Conservation (phyloP, 2,329 filamentous ascomycete genomes). For the Sporothrix pallida region DNA sequence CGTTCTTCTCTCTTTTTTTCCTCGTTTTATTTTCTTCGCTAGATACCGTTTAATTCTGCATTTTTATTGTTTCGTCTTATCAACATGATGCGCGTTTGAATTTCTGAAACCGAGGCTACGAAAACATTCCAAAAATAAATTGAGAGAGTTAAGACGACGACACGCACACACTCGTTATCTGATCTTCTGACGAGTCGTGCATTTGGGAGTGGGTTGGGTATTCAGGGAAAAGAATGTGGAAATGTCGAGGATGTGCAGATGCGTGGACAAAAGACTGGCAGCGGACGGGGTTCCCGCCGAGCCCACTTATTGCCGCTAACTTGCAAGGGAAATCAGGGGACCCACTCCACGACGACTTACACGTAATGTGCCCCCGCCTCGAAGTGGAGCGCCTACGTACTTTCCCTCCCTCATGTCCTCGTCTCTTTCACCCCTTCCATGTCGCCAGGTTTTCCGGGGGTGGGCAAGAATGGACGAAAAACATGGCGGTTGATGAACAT, state of each 20-base stretch:
- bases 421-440: background rate
- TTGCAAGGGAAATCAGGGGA: background rate
- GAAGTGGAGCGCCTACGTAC: background rate
- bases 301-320: background rate
- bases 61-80: background rate
- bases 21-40: background rate
- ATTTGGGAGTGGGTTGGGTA: background rate
- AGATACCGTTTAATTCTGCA: constrained; percentile 9
- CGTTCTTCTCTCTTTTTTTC: background rate
- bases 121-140: background rate
- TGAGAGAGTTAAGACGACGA: background rate
- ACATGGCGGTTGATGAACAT: background rate
- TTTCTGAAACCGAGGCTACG: background rate
- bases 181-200: background rate
- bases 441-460: background rate
- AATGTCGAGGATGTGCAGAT: background rate
- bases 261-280: background rate
- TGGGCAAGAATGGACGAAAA: background rate
- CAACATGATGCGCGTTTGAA: background rate
- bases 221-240: too few species aligned
- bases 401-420: too few species aligned
- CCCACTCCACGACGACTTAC: constrained; percentile 18
- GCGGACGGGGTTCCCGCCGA: background rate
- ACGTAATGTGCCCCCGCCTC: constrained; percentile 13
- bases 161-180: background rate